Evolutionary conservation across 2,329 filamentous ascomycete genomes (phyloP).

Genomic region (Dactylonectria macrodidyma): DNA sequence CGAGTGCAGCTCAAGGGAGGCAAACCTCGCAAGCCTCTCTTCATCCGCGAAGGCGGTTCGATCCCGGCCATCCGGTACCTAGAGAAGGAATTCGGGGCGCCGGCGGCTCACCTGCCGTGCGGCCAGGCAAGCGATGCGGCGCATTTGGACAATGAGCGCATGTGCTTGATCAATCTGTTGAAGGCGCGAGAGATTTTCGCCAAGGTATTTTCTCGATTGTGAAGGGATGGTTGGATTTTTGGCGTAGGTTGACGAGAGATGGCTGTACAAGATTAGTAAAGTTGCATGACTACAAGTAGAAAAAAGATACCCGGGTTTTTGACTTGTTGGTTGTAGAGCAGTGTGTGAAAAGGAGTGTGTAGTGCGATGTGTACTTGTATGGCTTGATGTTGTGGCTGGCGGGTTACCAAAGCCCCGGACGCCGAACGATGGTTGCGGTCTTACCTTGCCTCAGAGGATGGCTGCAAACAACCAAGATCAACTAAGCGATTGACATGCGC

Average conservation of each 20-base stretch:
- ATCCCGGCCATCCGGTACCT: conserved; percentile 95
- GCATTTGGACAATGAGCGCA: conserved; percentile 95
- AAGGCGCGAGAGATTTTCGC: conserved; percentile 95
- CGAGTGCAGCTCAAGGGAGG: conserved; percentile 38
- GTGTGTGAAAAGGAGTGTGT: background rate
- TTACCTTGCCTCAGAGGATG: no score
- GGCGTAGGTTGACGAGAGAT: background rate
- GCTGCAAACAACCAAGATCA: no score
- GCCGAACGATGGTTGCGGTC: no score
- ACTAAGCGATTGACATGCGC: no score
- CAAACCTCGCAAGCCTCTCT: conserved; percentile 78
- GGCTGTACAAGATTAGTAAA: background rate
- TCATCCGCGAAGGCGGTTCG: conserved; percentile 95
- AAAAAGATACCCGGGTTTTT: conserved; percentile 2
- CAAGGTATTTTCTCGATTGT: conserved; percentile 83
- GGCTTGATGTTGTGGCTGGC: background rate
- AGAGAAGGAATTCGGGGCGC: conserved; percentile 93
- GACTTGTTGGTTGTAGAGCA: conserved; percentile 7
- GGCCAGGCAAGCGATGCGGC: conserved; percentile 95
- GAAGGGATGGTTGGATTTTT: conserved; percentile 17
- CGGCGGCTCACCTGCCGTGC: conserved; percentile 92
- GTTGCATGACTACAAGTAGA: background rate
- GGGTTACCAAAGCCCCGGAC: background rate
- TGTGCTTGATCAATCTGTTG: conserved; percentile 87
- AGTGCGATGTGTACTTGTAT: background rate